Evolutionary conservation across 257 asterid species (phyloP).

Genomic region (Agastache rugosa): DNA sequence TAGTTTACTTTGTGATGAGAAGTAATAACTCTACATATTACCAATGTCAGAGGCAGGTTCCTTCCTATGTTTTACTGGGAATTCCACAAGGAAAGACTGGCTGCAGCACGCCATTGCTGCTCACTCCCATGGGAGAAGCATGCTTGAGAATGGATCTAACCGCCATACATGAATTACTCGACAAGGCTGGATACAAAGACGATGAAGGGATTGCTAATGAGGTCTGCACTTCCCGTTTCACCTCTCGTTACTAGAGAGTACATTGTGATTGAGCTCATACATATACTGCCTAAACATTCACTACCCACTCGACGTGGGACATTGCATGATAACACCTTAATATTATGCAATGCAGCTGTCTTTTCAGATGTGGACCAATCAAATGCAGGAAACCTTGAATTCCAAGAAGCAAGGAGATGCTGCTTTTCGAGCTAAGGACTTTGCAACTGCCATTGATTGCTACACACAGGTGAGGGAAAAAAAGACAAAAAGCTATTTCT

Average conservation of each 20-base stretch:
- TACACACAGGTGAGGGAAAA: slow-evolving; percentile 64
- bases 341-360: slow-evolving; percentile 70
- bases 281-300: too few species aligned
- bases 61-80: slow-evolving; percentile 81
- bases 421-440: slow-evolving; percentile 90
- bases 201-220: slow-evolving; percentile 92
- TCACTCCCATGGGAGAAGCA: slow-evolving; percentile 94
- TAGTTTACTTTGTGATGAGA: not conserved
- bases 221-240: slow-evolving; percentile 45
- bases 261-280: too few species aligned
- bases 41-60: slow-evolving; percentile 57
- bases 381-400: slow-evolving; percentile 90
- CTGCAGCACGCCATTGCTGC: slow-evolving; percentile 37
- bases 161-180: slow-evolving; percentile 79
- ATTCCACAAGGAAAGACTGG: slow-evolving; percentile 59
- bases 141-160: slow-evolving; percentile 94
- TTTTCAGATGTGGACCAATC: slow-evolving; percentile 96
- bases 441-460: slow-evolving; percentile 74
- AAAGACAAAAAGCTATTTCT: not conserved
- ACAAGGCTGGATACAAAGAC: slow-evolving; percentile 84
- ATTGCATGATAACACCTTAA: slow-evolving; percentile 4
- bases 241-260: not conserved
- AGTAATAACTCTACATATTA: not conserved
- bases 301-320: too few species aligned
- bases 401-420: slow-evolving; percentile 95